phyloP scores from a whole-genome alignment of 179 eudicot genomes.

The Sideroxylon spinosum region DNA sequence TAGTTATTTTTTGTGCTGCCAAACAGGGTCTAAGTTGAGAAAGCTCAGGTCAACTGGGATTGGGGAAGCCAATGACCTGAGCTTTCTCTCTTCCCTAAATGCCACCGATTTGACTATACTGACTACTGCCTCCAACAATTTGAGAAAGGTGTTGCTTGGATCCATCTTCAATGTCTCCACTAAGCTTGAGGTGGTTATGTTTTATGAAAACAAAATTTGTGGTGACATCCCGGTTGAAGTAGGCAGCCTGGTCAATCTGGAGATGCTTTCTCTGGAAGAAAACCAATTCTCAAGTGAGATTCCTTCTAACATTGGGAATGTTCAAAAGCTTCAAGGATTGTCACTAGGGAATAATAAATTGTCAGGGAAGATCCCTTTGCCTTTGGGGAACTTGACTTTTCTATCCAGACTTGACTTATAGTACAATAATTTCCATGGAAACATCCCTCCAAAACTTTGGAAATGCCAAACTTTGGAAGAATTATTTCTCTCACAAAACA shows the following conservation, averaged over 20 bases:
- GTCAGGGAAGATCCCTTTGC: background rate
- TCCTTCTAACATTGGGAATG: background rate
- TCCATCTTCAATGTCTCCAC: conserved; percentile 22
- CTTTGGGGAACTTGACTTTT: background rate
- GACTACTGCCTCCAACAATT: background rate
- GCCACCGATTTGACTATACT: conserved; percentile 11
- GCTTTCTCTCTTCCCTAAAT: conserved; percentile 26
- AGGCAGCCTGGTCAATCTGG: background rate
- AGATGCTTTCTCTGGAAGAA: background rate
- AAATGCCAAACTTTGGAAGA: background rate
- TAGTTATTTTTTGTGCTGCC: no score
- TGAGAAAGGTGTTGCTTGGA: background rate
- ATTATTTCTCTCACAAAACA: background rate
- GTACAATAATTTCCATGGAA: background rate
- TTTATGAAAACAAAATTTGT: no score
- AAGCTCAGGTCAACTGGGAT: conserved; percentile 20
- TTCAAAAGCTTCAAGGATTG: no score
- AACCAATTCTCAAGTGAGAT: background rate
- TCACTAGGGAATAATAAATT: background rate
- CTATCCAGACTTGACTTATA: background rate
- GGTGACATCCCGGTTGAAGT: background rate
- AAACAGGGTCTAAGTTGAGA: no score
- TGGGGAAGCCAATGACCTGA: conserved; percentile 19
- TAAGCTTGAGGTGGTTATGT: no score
- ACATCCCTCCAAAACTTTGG: background rate